phyloP scores from a whole-genome alignment of 257 asterid genomes.

The Ligustrum vulgare region DNA sequence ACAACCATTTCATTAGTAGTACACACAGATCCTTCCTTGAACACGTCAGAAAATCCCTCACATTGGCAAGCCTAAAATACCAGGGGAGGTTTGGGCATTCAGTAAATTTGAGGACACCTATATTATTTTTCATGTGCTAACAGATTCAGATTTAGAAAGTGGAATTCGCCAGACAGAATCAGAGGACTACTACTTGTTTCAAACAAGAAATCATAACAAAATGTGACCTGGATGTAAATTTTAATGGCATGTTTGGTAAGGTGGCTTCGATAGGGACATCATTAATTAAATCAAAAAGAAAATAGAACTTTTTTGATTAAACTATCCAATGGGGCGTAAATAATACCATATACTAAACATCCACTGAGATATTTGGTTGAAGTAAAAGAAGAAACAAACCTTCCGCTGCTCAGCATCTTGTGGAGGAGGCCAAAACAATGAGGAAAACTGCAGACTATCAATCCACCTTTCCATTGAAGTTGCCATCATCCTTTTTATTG shows the following conservation, averaged over 20 bases:
- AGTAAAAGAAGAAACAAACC: conserved; percentile 42
- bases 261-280: background rate
- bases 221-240: background rate
- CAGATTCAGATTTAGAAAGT: background rate
- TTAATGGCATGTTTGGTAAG: background rate
- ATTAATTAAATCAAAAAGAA: background rate
- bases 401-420: conserved; percentile 79
- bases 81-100: background rate
- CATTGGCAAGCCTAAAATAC: background rate
- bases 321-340: background rate
- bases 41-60: background rate
- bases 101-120: background rate
- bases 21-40: background rate
- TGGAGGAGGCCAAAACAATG: conserved; percentile 95
- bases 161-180: background rate
- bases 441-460: conserved; percentile 83
- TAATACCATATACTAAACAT: background rate
- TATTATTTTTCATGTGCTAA: background rate
- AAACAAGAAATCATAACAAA: background rate
- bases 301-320: background rate
- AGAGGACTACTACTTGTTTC: background rate
- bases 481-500: conserved; percentile 59
- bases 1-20: background rate
- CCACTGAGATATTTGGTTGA: background rate
- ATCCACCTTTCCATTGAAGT: conserved; percentile 83